A percentile compares a stretch with the other conserved stretches of the same genome.
Conservation (phyloP, 495 filamentous ascomycete genomes). For the Achaetomiella virescens region DNA sequence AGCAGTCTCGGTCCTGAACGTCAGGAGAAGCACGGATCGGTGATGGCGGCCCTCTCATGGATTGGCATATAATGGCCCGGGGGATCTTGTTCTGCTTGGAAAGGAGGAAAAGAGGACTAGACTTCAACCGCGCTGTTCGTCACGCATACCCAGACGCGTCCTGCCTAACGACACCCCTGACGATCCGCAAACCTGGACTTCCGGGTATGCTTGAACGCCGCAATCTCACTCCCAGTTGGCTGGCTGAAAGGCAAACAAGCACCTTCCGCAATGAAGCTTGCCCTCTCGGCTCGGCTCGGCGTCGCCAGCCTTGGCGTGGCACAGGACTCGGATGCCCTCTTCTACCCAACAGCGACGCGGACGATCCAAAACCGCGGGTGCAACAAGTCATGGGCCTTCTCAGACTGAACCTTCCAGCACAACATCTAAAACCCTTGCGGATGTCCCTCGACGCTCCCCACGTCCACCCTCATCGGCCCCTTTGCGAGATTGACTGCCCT, state of each 20-base stretch:
- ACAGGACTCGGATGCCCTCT: slow-evolving; percentile 7
- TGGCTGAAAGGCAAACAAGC: not conserved
- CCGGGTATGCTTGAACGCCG: not conserved
- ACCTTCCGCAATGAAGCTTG: slow-evolving; percentile 20
- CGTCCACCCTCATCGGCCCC: slow-evolving; percentile 28
- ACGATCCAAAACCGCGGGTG: slow-evolving; percentile 24
- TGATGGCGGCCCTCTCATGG: not conserved
- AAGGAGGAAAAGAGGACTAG: not conserved
- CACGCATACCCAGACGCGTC: not conserved
- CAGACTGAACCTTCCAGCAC: slow-evolving; percentile 23
- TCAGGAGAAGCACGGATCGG: not conserved
- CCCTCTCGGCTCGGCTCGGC: slow-evolving; percentile 15
- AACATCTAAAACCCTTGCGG: slow-evolving; percentile 27
- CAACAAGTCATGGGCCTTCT: slow-evolving; percentile 20
- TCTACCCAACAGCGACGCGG: slow-evolving; percentile 27
- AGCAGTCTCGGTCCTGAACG: not conserved
- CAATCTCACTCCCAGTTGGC: not conserved
- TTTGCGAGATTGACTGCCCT: slow-evolving; percentile 28
- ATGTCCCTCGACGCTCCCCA: slow-evolving; percentile 26
- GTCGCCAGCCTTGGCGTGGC: slow-evolving; percentile 20
- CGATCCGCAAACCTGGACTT: not conserved
- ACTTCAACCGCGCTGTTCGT: not conserved
- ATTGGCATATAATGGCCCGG: not conserved
- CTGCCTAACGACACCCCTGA: not conserved
- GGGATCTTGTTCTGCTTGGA: slow-evolving; percentile 3